phyloP scores from a whole-genome alignment of 2,329 filamentous ascomycete genomes.

The Trichoderma koningiopsis region DNA sequence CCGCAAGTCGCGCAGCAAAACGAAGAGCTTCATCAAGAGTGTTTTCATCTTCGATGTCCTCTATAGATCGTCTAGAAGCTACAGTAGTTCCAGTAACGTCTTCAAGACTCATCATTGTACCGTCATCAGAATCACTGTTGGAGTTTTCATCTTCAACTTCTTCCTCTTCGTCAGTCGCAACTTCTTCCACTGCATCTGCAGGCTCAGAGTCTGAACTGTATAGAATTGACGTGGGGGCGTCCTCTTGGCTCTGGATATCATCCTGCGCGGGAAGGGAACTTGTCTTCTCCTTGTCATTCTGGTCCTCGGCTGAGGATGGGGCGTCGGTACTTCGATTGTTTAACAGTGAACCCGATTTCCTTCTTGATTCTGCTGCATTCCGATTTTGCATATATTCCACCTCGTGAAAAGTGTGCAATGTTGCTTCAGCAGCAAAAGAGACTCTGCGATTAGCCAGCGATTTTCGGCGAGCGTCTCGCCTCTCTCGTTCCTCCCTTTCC shows the following conservation, averaged over 20 bases:
- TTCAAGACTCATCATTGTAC: slow-evolving; percentile 81
- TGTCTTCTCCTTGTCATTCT: slow-evolving; percentile 62
- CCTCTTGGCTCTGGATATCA: slow-evolving; percentile 67
- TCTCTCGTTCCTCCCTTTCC: slow-evolving; percentile 71
- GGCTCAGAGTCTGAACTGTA: slow-evolving; percentile 69
- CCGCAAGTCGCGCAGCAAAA: slow-evolving; percentile 73
- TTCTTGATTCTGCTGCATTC: slow-evolving; percentile 69
- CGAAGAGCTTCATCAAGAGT: slow-evolving; percentile 77
- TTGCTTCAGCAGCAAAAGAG: slow-evolving; percentile 96
- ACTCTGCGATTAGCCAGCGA: slow-evolving; percentile 91
- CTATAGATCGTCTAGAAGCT: slow-evolving; percentile 60
- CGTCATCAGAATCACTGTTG: slow-evolving; percentile 68
- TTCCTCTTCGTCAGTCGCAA: slow-evolving; percentile 55
- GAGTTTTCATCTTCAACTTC: slow-evolving; percentile 46
- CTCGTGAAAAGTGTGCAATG: slow-evolving; percentile 94
- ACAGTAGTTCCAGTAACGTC: slow-evolving; percentile 72
- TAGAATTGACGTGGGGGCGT: slow-evolving; percentile 74
- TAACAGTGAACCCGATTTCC: slow-evolving; percentile 67
- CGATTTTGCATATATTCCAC: slow-evolving; percentile 78
- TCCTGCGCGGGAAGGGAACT: slow-evolving; percentile 55
- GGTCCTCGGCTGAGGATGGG: slow-evolving; percentile 63
- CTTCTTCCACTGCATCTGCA: slow-evolving; percentile 57
- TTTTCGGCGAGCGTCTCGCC: slow-evolving; percentile 86
- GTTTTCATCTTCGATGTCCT: slow-evolving; percentile 63
- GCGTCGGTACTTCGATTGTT: slow-evolving; percentile 56